These are phyloP conservation scores for Candida ortonii DNA, from an alignment of 805 yeast genomes.

Conservation along the genomic window DNA sequence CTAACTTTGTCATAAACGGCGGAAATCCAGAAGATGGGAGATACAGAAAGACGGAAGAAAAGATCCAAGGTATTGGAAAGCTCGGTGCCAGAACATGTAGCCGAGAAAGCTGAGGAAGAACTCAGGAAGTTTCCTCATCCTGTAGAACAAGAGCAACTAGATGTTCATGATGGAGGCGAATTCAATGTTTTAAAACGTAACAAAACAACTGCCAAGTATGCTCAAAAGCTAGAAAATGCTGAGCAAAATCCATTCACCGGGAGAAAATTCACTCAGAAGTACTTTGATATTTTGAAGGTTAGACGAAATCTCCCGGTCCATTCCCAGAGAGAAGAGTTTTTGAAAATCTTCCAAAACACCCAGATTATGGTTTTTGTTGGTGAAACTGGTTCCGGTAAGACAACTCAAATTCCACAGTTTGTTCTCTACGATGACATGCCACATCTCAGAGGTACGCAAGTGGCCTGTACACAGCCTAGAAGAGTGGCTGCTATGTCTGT, in stretches of 20 bases:
- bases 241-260: slow-evolving; percentile 80
- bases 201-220: slow-evolving; percentile 63
- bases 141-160: slow-evolving; percentile 33
- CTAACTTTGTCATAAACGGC: too few species aligned
- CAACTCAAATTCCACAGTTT: slow-evolving; percentile 97
- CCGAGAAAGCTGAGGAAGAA: slow-evolving; percentile 63
- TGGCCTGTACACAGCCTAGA: slow-evolving; percentile 96
- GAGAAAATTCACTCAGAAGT: slow-evolving; percentile 53
- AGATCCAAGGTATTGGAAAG: slow-evolving; percentile 47
- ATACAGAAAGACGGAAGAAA: slow-evolving; percentile 43
- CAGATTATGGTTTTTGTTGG: slow-evolving; percentile 98
- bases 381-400: slow-evolving; percentile 98
- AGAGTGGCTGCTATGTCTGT: slow-evolving; percentile 99
- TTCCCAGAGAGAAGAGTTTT: slow-evolving; percentile 86
- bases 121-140: slow-evolving; percentile 48
- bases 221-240: slow-evolving; percentile 56
- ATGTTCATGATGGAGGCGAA: slow-evolving; percentile 65
- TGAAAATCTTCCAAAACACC: slow-evolving; percentile 75
- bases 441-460: slow-evolving; percentile 75
- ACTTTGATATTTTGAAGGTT: slow-evolving; percentile 70
- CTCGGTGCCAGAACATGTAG: slow-evolving; percentile 61
- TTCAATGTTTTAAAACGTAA: slow-evolving; percentile 55
- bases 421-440: slow-evolving; percentile 92
- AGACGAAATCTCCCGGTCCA: slow-evolving; percentile 93
- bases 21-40: slow-evolving; percentile 22